phyloP scores from a whole-genome alignment of 257 asterid species.

The Parsonsia alboflavescens region DNA sequence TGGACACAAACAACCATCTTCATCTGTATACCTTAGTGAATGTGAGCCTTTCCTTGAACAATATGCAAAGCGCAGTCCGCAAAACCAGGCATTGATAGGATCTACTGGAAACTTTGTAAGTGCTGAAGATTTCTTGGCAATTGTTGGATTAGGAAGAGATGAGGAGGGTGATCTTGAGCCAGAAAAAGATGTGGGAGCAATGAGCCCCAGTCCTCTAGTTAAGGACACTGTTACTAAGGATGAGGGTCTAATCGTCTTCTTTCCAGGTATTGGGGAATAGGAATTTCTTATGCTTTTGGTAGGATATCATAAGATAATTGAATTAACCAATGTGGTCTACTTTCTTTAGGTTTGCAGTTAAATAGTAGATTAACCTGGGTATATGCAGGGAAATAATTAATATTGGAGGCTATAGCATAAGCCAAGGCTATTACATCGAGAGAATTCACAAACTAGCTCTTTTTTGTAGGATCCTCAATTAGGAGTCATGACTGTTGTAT shows the following conservation, averaged over 20 bases:
- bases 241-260: constrained; percentile 86
- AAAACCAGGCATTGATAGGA: constrained; percentile 81
- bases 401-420: neutral
- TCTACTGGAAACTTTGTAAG: constrained; percentile 87
- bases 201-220: constrained; percentile 43
- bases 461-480: neutral
- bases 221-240: constrained; percentile 67
- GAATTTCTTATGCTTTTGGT: neutral
- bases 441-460: neutral
- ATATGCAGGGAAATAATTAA: neutral
- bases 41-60: constrained; percentile 96
- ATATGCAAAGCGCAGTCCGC: constrained; percentile 87
- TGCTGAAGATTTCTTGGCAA: constrained; percentile 80
- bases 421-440: neutral
- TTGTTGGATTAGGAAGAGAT: constrained; percentile 64
- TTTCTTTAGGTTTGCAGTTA: neutral
- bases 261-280: constrained; percentile 57
- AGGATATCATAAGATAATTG: neutral
- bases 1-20: constrained; percentile 61
- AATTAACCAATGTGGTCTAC: neutral
- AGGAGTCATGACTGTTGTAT: neutral
- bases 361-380: neutral
- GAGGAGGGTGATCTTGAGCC: constrained; percentile 92
- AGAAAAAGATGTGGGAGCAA: constrained; percentile 42
- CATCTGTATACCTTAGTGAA: constrained; percentile 84